These are phyloP conservation scores for Paracoccidioides brasiliensis DNA, from an alignment of 2,329 filamentous ascomycete species.

Conservation along the genomic window DNA sequence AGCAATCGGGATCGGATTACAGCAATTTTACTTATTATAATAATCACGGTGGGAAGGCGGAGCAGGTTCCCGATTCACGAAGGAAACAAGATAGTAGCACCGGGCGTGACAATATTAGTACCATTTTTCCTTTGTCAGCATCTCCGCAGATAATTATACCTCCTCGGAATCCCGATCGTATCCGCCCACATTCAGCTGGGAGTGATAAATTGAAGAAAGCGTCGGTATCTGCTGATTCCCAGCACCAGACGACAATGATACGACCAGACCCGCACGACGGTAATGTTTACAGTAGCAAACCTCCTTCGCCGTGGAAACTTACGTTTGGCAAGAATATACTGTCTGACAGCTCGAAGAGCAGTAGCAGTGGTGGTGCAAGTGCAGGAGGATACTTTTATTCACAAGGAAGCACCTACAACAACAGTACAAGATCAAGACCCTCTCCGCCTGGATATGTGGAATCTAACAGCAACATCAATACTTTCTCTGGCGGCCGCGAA, in stretches of 20 bases:
- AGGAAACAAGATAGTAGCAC: not conserved
- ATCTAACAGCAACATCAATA: slow-evolving; percentile 6
- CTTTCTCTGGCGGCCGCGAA: not conserved
- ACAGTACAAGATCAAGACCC: slow-evolving; percentile 16
- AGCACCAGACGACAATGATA: not conserved
- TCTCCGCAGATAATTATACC: not conserved
- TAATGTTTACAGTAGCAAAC: slow-evolving; percentile 16
- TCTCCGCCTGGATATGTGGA: slow-evolving; percentile 11
- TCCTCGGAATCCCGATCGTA: not conserved
- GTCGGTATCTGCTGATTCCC: not conserved
- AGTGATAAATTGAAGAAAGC: not conserved
- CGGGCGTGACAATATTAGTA: not conserved
- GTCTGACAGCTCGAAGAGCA: slow-evolving; percentile 17
- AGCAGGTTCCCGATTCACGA: not conserved
- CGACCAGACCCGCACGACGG: slow-evolving; percentile 5
- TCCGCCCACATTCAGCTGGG: not conserved
- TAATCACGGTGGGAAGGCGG: not conserved
- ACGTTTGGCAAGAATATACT: slow-evolving; percentile 21
- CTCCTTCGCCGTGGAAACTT: slow-evolving; percentile 24
- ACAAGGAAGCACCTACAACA: slow-evolving; percentile 11
- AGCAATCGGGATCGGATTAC: not conserved
- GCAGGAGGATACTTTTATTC: slow-evolving; percentile 6
- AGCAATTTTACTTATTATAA: not conserved
- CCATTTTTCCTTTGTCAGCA: not conserved
- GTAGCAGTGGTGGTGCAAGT: slow-evolving; percentile 11